Evolutionary conservation across 1,284 basidiomycete species (phyloP), one percentile per base, ranked within the genome.

Genomic region (Grifola frondosa): DNA sequence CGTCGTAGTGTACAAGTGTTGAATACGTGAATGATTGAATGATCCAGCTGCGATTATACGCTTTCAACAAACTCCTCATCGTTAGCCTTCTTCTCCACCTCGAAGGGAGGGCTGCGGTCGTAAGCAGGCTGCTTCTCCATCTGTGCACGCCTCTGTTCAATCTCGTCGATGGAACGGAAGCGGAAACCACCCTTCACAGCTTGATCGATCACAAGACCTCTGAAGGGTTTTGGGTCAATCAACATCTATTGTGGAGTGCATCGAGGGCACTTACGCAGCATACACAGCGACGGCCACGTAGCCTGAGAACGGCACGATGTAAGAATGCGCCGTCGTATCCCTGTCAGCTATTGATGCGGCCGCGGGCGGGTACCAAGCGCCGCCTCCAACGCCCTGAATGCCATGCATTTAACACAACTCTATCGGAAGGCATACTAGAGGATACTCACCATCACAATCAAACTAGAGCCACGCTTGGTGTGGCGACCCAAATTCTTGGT

Each of bases 311-410:
- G 81, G 77, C 4, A 83, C 77, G 31, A 80, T 68, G 53, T 82
- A 85, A 13, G 81, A 84, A 42, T 66, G 66, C 13, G 34, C 71
- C 63, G 40, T 75, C 37, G 45, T 76, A 53, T 67, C 74, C 48
- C 57, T 57, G 58, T 89, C 83, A 10, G 83, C 83, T 39, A 90
- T 67, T 8, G 76, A 74, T 21, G 77, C 87, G 55, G 89, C 85
- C 10, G 84, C 79, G 1, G 81, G 72, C 1, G 88, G 86, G 64
- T 80, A 87, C 75, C 83, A 85, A 16, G 86, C 86, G 42, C 86
- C 87, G 39, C 86, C 85, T 44, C 79, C 80, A 30, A 88, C 82
- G 49, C 81, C 84, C 73, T 75, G 15, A 6, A 21, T 11, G 24
- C 30, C 20, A 33, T 22, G 28, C 10, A 15, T 32, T 3, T 33